These are phyloP conservation scores for Globisporangium megalacanthum DNA, from an alignment of 352 stramenopile species.

Conservation along the genomic window DNA sequence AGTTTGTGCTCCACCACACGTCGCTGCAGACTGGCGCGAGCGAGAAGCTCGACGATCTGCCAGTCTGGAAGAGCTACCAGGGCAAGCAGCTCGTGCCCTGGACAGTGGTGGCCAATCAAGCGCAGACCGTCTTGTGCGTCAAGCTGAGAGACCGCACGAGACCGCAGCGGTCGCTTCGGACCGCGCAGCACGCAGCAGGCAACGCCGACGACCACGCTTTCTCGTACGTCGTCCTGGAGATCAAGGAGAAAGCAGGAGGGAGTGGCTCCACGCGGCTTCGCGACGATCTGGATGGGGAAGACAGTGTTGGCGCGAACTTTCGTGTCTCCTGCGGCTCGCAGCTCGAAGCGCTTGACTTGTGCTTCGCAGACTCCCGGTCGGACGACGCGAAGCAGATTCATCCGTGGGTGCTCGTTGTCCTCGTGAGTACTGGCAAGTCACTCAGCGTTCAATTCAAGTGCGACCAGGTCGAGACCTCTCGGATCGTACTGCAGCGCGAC, in stretches of 20 bases:
- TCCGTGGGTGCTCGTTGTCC: slow-evolving; percentile 40
- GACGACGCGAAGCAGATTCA: slow-evolving; percentile 11
- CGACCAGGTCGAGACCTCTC: slow-evolving; percentile 28
- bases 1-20: slow-evolving; percentile 47
- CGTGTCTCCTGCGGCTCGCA: slow-evolving; percentile 27
- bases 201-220: slow-evolving; percentile 17
- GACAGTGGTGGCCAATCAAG: slow-evolving; percentile 29
- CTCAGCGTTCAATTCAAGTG: slow-evolving; percentile 41
- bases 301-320: slow-evolving; percentile 7
- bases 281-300: slow-evolving; percentile 6
- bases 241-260: slow-evolving; percentile 14
- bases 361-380: slow-evolving; percentile 21
- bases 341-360: slow-evolving; percentile 55
- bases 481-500: slow-evolving; percentile 30
- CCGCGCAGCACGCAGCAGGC: neutral
- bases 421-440: slow-evolving; percentile 43
- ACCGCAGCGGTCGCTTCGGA: neutral
- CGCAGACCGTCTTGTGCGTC: slow-evolving; percentile 42
- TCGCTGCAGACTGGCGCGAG: slow-evolving; percentile 38
- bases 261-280: neutral
- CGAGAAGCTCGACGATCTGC: slow-evolving; percentile 41
- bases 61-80: slow-evolving; percentile 56
- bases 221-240: slow-evolving; percentile 44
- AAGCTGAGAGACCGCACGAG: slow-evolving; percentile 32
- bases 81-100: slow-evolving; percentile 43